Evolutionary conservation across 2,329 filamentous ascomycete genomes (phyloP).

Genomic region (Epicoccum sorghinum): DNA sequence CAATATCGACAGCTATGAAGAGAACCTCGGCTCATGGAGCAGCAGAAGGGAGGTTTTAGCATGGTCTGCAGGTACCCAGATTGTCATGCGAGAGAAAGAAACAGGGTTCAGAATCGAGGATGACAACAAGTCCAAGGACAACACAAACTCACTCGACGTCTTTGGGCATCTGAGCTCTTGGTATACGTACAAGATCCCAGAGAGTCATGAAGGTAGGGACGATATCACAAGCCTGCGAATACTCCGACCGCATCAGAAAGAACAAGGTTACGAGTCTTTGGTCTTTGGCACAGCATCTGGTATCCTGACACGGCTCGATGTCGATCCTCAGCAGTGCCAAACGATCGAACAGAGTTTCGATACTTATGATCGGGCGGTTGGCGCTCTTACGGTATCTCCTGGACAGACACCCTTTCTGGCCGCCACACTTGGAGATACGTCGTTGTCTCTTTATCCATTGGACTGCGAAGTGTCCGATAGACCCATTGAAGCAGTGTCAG

Average conservation of each 20-base stretch:
- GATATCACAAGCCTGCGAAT: conserved; percentile 65
- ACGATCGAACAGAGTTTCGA: conserved; percentile 41
- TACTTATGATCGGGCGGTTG: conserved; percentile 53
- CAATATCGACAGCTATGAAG: conserved; percentile 63
- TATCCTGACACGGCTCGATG: conserved; percentile 49
- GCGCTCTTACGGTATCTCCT: conserved; percentile 55
- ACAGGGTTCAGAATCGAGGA: conserved; percentile 39
- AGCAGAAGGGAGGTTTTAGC: conserved; percentile 62
- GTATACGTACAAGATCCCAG: conserved; percentile 59
- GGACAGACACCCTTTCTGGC: conserved; percentile 55
- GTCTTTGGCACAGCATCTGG: conserved; percentile 64
- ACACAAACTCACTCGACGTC: conserved; percentile 36
- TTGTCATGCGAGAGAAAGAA: conserved; percentile 58
- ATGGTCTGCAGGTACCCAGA: conserved; percentile 65
- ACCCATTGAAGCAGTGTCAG: conserved; percentile 20
- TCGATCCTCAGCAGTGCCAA: conserved; percentile 20
- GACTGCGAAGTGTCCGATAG: conserved; percentile 35
- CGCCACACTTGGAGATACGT: conserved; percentile 56
- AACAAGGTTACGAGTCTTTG: conserved; percentile 52
- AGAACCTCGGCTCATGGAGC: conserved; percentile 47
- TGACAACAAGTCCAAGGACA: conserved; percentile 6
- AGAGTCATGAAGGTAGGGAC: conserved; percentile 59
- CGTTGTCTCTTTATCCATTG: conserved; percentile 54
- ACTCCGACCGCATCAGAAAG: conserved; percentile 51
- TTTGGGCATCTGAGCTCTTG: conserved; percentile 51